These are phyloP conservation scores for Penicillium odoratum DNA, from an alignment of 495 filamentous ascomycete genomes.

Conservation along the genomic window DNA sequence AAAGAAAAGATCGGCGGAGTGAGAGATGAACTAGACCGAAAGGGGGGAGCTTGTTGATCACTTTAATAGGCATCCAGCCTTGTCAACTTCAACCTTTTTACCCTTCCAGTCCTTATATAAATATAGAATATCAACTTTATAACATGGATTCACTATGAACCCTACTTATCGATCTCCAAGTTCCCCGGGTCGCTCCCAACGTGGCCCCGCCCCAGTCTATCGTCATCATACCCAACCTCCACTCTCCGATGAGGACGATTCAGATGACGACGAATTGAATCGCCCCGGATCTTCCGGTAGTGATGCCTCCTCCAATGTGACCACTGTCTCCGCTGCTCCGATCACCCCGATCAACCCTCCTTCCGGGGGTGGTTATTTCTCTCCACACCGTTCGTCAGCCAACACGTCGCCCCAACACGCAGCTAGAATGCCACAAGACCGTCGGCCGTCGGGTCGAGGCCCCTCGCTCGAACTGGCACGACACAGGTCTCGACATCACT, in stretches of 20 bases:
- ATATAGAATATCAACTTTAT: background rate
- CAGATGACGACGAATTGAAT: slow-evolving; percentile 39
- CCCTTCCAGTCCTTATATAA: background rate
- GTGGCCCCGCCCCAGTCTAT: slow-evolving; percentile 21
- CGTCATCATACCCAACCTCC: slow-evolving; percentile 21
- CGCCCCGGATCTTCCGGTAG: slow-evolving; percentile 52
- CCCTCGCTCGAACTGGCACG: slow-evolving; percentile 38
- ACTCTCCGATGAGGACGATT: slow-evolving; percentile 27
- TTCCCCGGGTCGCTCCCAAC: slow-evolving; percentile 32
- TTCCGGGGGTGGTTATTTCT: slow-evolving; percentile 31
- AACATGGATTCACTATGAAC: slow-evolving; percentile 29
- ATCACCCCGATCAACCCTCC: slow-evolving; percentile 28
- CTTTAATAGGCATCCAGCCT: slow-evolving; percentile 9
- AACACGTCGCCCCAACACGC: slow-evolving; percentile 31
- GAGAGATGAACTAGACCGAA: slow-evolving; percentile 17
- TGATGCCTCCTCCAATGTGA: slow-evolving; percentile 55
- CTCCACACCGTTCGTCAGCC: slow-evolving; percentile 39
- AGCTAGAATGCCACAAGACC: slow-evolving; percentile 41
- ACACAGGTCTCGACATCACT: slow-evolving; percentile 62
- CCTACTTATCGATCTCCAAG: slow-evolving; percentile 28
- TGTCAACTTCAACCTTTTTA: background rate
- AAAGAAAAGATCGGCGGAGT: slow-evolving; percentile 12
- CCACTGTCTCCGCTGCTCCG: slow-evolving; percentile 40
- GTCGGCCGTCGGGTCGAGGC: slow-evolving; percentile 42
- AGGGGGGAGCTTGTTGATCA: slow-evolving; percentile 13